phyloP scores from a whole-genome alignment of 2,329 filamentous ascomycete species.

The Colletotrichum costaricense region DNA sequence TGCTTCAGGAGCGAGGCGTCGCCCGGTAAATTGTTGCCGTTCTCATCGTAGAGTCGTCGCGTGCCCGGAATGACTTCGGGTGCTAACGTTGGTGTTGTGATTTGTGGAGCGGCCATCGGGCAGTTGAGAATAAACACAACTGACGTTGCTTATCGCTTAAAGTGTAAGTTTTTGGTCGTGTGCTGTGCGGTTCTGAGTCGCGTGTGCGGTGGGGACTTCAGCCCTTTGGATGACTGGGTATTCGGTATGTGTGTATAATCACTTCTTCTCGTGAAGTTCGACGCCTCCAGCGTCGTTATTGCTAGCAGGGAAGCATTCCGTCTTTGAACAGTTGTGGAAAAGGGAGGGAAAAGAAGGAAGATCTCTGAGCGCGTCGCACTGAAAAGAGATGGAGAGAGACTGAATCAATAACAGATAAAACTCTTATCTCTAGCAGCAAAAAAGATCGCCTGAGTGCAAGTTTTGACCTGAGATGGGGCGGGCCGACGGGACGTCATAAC shows the following conservation, averaged over 20 bases:
- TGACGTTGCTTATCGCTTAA: background rate
- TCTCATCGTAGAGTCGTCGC: conserved; percentile 30
- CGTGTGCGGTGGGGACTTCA: background rate
- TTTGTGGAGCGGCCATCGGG: conserved; percentile 29
- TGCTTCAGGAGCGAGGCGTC: conserved; percentile 37
- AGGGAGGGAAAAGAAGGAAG: background rate
- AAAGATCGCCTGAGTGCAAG: background rate
- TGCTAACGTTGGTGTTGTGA: background rate
- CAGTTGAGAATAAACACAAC: background rate
- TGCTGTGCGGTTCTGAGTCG: background rate
- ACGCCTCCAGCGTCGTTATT: conserved; percentile 33
- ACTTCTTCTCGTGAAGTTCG: conserved; percentile 27
- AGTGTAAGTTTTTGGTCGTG: background rate
- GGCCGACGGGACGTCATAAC: conserved; percentile 4
- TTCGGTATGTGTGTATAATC: background rate
- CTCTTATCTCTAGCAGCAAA: conserved; percentile 3
- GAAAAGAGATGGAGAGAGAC: background rate
- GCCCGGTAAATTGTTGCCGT: conserved; percentile 10
- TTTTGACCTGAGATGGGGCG: conserved; percentile 2
- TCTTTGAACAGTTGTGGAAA: background rate
- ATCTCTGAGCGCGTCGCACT: background rate
- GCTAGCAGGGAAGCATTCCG: conserved; percentile 30
- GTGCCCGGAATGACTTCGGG: conserved; percentile 31
- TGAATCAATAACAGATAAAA: background rate
- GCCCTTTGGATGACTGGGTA: background rate